Evolutionary conservation across 164 flowering plant genomes (phyloP).

Genomic region (Pachysandra terminalis): DNA sequence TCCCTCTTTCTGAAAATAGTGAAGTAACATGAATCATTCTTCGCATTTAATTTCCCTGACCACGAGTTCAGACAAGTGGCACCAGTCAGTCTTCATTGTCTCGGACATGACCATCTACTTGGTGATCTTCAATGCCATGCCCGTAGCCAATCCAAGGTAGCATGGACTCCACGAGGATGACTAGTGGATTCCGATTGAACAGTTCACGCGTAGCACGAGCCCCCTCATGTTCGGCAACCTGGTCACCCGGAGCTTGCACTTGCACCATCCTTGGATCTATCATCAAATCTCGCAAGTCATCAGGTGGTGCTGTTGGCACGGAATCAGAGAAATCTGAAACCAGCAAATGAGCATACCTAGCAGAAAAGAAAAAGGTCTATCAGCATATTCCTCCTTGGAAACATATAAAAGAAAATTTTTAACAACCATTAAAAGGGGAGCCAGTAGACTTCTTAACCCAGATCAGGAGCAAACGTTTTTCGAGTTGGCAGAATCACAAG

Average conservation of each 20-base stretch:
- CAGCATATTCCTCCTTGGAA: neutral
- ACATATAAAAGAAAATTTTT: too few relatives aligned
- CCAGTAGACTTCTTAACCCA: too few relatives aligned
- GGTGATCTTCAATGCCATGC: conserved; percentile 15
- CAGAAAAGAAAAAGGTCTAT: conserved; percentile 2
- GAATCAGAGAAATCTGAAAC: conserved; percentile 84
- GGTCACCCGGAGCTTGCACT: conserved; percentile 28
- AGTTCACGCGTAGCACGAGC: conserved; percentile 48
- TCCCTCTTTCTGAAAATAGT: neutral
- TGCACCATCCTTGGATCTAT: conserved; percentile 54
- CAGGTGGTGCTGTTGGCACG: conserved; percentile 77
- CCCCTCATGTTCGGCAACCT: conserved; percentile 22
- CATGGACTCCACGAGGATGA: conserved; percentile 72
- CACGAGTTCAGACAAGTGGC: neutral
- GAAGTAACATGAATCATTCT: neutral
- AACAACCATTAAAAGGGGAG: too few relatives aligned
- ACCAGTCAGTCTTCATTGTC: conserved; percentile 15
- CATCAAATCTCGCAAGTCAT: conserved; percentile 70
- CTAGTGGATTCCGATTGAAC: conserved; percentile 52
- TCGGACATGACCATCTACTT: conserved; percentile 21
- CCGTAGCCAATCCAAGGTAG: conserved; percentile 77
- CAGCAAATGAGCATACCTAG: conserved; percentile 76
- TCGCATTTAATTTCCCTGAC: neutral
- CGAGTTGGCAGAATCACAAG: too few relatives aligned
- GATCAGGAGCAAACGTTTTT: too few relatives aligned